Base-by-base conservation (phyloP, 495 filamentous ascomycete species). In the Paragyromitra xinjiangensis region DNA sequence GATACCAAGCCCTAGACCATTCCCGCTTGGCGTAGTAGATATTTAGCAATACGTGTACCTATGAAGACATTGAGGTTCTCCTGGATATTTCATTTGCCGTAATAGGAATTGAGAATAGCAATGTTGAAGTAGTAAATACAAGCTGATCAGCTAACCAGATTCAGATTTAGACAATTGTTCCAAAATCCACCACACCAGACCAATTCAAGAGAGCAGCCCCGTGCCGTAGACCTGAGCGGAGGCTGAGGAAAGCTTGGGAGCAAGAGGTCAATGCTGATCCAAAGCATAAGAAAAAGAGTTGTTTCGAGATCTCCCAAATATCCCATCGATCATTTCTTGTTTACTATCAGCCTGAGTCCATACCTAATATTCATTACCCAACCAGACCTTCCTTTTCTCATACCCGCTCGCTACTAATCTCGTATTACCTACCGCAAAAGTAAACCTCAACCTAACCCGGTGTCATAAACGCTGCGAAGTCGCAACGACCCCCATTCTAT, bases 351-450 rank as follows among this genome's bases (percentile, higher is more conserved):
- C 1, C 56, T 12, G n/a, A n/a, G 24, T 9, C 5, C 11, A 29
- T 11, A 59, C 29, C 8, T 58, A 58, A 26, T 61, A 19, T 34
- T 61, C n/a, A 61, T 34, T 39, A 61, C 34, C 29, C 58, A 61
- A 39, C 58, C 39, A 61, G 24, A 55, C 19, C 6, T 61, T 37
- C 4, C 37, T 61, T 7, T n/a, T 29, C n/a, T n/a, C 37, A 2
- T 39, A 34, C 53, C 24, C 7, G 7, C 14, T 39, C 29, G 5
- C 29, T 61, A 37, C 19, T 56, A 24, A 26, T 56, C 56, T 61
- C 12, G 56, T 61, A 61, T 61, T 61, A 61, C 56, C 56, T 61
- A 37, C 56, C 56, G n/a, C 7, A 61, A 37, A 37, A 37, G 19
- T 16, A n/a, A 37, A 37, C 11, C 14, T 39, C 50, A 6, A 6